A percentile compares a stretch with the other conserved stretches of the same genome.
Conservation (phyloP, 305 asterid genomes). For the Fraxinus dipetala region DNA sequence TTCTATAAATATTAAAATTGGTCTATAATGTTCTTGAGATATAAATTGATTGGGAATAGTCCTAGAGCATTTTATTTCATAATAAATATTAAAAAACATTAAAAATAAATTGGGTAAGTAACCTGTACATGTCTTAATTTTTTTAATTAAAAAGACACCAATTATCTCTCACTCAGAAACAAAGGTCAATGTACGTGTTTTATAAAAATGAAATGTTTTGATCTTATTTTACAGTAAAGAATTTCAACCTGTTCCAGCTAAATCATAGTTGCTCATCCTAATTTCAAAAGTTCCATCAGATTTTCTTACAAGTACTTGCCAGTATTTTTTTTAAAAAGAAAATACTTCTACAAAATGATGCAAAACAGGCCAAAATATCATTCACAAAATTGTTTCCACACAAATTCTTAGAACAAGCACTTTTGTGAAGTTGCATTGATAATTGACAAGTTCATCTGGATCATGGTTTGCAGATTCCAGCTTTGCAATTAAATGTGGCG, state of each 20-base stretch:
- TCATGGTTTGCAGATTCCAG: slow-evolving; percentile 45
- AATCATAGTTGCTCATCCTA: background rate
- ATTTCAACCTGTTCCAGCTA: background rate
- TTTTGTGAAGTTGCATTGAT: background rate
- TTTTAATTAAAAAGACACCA: background rate
- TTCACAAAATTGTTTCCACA: background rate
- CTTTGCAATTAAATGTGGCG: slow-evolving; percentile 65
- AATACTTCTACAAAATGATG: background rate
- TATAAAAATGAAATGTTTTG: background rate
- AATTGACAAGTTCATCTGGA: background rate
- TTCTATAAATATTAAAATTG: background rate
- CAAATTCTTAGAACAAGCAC: background rate
- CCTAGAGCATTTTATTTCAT: background rate
- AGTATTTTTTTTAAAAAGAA: background rate
- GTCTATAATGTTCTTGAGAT: background rate
- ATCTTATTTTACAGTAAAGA: background rate
- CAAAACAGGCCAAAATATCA: background rate
- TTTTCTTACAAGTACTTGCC: background rate
- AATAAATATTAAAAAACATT: background rate
- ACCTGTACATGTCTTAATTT: background rate
- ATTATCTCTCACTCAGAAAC: background rate
- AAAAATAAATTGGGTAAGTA: background rate
- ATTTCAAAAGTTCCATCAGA: background rate
- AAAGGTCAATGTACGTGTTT: background rate
- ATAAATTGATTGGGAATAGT: background rate